phyloP scores from a whole-genome alignment of 1,284 basidiomycete species.

The Leccinum pachyderme region DNA sequence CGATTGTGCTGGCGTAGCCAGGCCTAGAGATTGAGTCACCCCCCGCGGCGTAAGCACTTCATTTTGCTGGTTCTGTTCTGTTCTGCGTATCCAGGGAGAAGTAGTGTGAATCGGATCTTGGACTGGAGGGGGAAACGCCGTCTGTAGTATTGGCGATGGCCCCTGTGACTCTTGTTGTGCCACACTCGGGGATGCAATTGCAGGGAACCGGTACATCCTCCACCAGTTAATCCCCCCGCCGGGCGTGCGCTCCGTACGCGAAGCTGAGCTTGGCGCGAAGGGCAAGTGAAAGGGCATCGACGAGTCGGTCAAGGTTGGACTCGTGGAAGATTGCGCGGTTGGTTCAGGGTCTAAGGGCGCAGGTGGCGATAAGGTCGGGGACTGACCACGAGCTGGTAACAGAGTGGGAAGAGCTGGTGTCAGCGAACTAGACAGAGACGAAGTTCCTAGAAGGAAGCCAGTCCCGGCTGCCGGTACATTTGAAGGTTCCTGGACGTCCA shows the following conservation, averaged over 20 bases:
- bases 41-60: conserved; percentile 17
- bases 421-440: conserved; percentile 10
- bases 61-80: conserved; percentile 25
- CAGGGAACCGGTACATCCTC: conserved; percentile 75
- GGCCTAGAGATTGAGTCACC: conserved; percentile 13
- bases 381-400: conserved; percentile 3
- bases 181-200: conserved; percentile 43
- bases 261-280: conserved; percentile 27
- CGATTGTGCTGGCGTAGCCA: conserved; percentile 8
- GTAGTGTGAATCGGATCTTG: conserved; percentile 23
- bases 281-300: conserved; percentile 33
- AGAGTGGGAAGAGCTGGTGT: conserved; percentile 8
- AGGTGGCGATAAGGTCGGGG: conserved; percentile 4
- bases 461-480: conserved; percentile 17
- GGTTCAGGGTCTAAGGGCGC: conserved; percentile 2
- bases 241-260: conserved; percentile 34
- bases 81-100: conserved; percentile 17
- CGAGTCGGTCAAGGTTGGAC: conserved; percentile 15
- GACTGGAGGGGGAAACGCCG: conserved; percentile 13
- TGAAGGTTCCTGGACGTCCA: conserved; percentile 21
- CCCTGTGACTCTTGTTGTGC: conserved; percentile 21
- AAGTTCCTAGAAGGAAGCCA: conserved; percentile 16
- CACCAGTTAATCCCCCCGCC: conserved; percentile 72
- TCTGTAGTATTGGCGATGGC: conserved; percentile 17
- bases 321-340: conserved; percentile 5